Evolutionary conservation across 371 early-diverging fungal genomes (phyloP), one percentile per base, ranked within the genome.

Genomic region (Mortierella sp.): DNA sequence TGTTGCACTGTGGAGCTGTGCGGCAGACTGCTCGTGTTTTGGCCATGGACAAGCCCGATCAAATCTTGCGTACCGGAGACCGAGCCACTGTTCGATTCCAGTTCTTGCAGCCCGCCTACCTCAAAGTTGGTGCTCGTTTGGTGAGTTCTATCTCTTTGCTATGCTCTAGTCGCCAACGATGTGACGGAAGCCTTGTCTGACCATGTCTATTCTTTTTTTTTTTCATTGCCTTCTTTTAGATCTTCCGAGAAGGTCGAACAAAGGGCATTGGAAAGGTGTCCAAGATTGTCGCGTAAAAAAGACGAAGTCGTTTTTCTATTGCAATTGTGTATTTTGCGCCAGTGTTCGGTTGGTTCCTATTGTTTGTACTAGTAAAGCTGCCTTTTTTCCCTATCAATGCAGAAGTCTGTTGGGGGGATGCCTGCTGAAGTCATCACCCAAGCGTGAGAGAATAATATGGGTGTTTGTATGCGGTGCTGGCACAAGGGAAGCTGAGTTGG

Each of bases 201-300:
- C 44, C 10, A 55, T n/a, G 64, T 64, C 28, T 26, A 10, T 61
- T 76, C 31, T 72, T 46, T 69, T 8, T 43, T 8, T 40, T 37
- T 10, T 44, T 28, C 34, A n/a, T 24, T 73, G 51, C 28, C n/a
- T n/a, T 40, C 43, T 54, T 51, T 19, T 80, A 90, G 91, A 91
- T 96, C 31, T 95, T 96, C 89, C 93, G 96, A 85, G 96, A 96
- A 81, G 97, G 97, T 5, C 91, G 97, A 34, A 98, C 98, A 14
- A 97, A 97, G 87, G 98, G 98, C 14, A 93, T 97, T 8, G 98
- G 98, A 28, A 97, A 96, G 81, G 95, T 98, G 26, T 91, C 93
- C 70, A 81, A 78, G 78, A 84, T 91, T 50, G 55, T 87, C 43
- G 85, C 83, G 21, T 87, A 57, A 53, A 43, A 10, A 34, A 64